A percentile compares a stretch with the other conserved stretches of the same genome.
Evolutionary conservation across 2,329 filamentous ascomycete species (phyloP).

Genomic region (Emericellopsis cladophorae): DNA sequence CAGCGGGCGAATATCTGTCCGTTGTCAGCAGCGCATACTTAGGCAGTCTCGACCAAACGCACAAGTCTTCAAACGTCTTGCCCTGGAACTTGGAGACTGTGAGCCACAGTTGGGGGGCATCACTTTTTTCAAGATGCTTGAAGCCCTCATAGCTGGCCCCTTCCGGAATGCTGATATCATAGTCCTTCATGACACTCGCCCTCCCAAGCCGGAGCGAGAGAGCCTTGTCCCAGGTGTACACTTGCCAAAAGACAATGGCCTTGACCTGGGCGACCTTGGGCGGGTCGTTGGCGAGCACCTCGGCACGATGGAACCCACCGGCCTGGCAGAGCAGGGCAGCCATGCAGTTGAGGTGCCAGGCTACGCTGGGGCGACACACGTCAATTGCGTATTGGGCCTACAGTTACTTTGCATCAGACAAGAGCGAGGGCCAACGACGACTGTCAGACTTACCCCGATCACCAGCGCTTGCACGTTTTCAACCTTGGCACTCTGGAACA

Average conservation of each 20-base stretch:
- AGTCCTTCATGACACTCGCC: constrained; percentile 43
- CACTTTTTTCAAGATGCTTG: constrained; percentile 13
- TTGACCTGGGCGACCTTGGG: constrained; percentile 20
- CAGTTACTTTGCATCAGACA: neutral
- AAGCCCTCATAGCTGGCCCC: constrained; percentile 28
- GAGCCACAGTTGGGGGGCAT: constrained; percentile 40
- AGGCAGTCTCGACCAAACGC: constrained; percentile 3
- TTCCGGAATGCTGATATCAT: constrained; percentile 40
- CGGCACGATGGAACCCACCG: constrained; percentile 44
- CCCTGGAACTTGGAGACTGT: constrained; percentile 42
- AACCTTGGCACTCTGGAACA: constrained; percentile 41
- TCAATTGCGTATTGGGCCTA: constrained; percentile 51
- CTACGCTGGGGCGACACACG: constrained; percentile 46
- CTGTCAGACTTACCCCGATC: constrained; percentile 35
- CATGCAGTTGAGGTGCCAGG: constrained; percentile 48
- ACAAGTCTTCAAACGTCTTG: constrained; percentile 41
- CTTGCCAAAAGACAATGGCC: constrained; percentile 32
- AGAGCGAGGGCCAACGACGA: too few relatives aligned
- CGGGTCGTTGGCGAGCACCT: constrained; percentile 17
- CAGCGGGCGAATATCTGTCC: constrained; percentile 34
- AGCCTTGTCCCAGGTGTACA: constrained; percentile 45
- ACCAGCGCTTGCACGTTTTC: constrained; percentile 45
- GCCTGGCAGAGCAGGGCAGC: constrained; percentile 49
- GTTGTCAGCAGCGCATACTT: neutral
- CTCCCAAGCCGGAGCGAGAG: constrained; percentile 47